phyloP scores from a whole-genome alignment of 1,139 yeast species.

The Yamadazyma blattariae region DNA sequence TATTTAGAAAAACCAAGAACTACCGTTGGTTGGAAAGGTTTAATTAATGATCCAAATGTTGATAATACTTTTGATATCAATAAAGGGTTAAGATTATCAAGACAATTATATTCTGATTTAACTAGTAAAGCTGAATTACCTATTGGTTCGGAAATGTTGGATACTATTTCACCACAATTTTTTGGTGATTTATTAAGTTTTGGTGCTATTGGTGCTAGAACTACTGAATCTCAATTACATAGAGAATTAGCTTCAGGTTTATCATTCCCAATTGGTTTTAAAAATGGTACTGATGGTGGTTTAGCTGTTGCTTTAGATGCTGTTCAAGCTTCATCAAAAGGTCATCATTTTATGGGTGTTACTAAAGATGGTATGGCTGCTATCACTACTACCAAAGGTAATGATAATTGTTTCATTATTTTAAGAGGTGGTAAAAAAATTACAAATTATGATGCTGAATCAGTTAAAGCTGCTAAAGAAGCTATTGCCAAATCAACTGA shows the following conservation, averaged over 20 bases:
- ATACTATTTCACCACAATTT: slow-evolving; percentile 97
- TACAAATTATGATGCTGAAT: slow-evolving; percentile 83
- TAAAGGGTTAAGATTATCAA: slow-evolving; percentile 85
- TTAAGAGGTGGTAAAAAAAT: slow-evolving; percentile 95
- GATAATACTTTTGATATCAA: slow-evolving; percentile 92
- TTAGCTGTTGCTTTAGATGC: slow-evolving; percentile 94
- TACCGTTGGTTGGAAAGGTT: slow-evolving; percentile 98
- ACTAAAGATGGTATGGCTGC: slow-evolving; percentile 97
- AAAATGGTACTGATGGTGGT: slow-evolving; percentile 97
- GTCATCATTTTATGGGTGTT: slow-evolving; percentile 96
- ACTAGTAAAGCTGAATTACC: slow-evolving; percentile 73
- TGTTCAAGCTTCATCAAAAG: slow-evolving; percentile 83
- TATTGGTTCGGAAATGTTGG: slow-evolving; percentile 96
- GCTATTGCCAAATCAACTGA: slow-evolving; percentile 41
- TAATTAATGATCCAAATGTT: slow-evolving; percentile 94
- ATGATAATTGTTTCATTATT: slow-evolving; percentile 83
- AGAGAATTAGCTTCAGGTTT: slow-evolving; percentile 96
- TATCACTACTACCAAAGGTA: slow-evolving; percentile 92
- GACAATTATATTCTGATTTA: slow-evolving; percentile 81
- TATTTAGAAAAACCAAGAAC: slow-evolving; percentile 98
- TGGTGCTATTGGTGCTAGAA: slow-evolving; percentile 99
- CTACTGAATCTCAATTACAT: slow-evolving; percentile 97
- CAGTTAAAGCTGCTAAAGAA: slow-evolving; percentile 73
- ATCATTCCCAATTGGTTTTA: slow-evolving; percentile 97
- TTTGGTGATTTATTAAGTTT: slow-evolving; percentile 86